phyloP scores from a whole-genome alignment of 2,329 filamentous ascomycete species.

The Fusarium sp. region DNA sequence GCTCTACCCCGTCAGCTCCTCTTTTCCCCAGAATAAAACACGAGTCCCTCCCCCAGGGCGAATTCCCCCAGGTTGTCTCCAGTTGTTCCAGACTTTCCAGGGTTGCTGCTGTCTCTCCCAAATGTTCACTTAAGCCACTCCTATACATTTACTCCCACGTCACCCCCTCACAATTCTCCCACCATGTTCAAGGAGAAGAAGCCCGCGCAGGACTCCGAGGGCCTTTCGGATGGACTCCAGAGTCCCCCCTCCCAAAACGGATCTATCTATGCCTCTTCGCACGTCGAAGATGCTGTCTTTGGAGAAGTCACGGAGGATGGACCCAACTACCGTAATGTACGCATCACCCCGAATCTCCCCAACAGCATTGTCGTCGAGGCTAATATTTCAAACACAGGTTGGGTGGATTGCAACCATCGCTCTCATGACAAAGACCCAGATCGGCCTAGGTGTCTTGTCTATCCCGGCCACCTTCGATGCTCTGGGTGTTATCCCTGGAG shows the following conservation, averaged over 20 bases:
- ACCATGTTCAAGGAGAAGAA: conserved; percentile 5
- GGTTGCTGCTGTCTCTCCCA: neutral
- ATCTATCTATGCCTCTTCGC: neutral
- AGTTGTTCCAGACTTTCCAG: neutral
- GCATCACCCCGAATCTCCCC: neutral
- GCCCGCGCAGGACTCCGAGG: neutral
- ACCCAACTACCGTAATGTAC: conserved; percentile 48
- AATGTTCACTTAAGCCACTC: neutral
- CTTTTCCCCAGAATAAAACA: neutral
- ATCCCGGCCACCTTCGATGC: conserved; percentile 59
- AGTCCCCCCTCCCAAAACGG: conserved; percentile 8
- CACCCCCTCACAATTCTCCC: neutral
- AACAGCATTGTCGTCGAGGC: neutral
- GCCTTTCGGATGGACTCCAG: neutral
- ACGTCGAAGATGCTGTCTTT: conserved; percentile 30
- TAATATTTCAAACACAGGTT: conserved; percentile 43
- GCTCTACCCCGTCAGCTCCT: neutral
- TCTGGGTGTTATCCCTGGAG: conserved; percentile 61
- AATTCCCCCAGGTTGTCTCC: neutral
- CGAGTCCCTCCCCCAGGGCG: neutral
- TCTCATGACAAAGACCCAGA: conserved; percentile 60
- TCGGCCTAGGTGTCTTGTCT: conserved; percentile 61
- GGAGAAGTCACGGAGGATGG: conserved; percentile 42
- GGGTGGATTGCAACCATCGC: conserved; percentile 57
- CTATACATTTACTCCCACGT: neutral